phyloP scores from a whole-genome alignment of 139 green algal species.

The Chlamydomonas schloesseri region DNA sequence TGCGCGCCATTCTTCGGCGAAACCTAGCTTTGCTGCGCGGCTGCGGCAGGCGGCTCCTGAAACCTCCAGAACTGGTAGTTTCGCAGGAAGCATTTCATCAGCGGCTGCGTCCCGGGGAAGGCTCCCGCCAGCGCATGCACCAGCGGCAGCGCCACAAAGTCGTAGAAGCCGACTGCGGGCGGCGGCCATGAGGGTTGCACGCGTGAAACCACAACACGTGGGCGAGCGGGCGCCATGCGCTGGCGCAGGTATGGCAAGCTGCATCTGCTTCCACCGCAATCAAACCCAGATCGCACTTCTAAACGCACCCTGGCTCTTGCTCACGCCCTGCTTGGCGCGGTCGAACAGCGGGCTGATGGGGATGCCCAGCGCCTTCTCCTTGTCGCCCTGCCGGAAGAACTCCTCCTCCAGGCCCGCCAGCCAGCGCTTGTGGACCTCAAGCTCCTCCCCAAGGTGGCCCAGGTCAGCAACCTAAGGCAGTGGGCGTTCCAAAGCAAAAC shows the following conservation, averaged over 20 bases:
- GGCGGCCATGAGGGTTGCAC: slow-evolving; percentile 46
- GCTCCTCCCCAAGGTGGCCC: slow-evolving; percentile 54
- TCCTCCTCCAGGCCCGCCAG: slow-evolving; percentile 50
- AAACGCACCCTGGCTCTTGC: slow-evolving; percentile 68
- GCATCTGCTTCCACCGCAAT: too few relatives aligned
- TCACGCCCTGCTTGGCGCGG: slow-evolving; percentile 60
- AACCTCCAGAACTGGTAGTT: too few relatives aligned
- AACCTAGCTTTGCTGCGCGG: too few relatives aligned
- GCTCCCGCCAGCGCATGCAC: neutral
- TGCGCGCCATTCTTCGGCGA: too few relatives aligned
- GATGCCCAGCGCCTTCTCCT: slow-evolving; percentile 49
- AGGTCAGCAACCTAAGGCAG: slow-evolving; percentile 23
- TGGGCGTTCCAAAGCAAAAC: too few relatives aligned
- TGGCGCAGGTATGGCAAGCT: too few relatives aligned
- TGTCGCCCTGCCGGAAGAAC: slow-evolving; percentile 68
- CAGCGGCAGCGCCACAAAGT: slow-evolving; percentile 46
- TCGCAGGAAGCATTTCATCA: slow-evolving; percentile 16
- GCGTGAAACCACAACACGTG: too few relatives aligned
- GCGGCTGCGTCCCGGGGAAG: slow-evolving; percentile 25
- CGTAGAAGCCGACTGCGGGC: slow-evolving; percentile 59
- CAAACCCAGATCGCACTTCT: too few relatives aligned
- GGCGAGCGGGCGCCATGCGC: too few relatives aligned
- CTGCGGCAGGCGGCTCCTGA: too few relatives aligned
- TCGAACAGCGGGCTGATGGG: slow-evolving; percentile 63
- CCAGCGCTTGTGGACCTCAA: slow-evolving; percentile 53